A percentile compares a stretch with the other conserved stretches of the same genome.
Evolutionary conservation across 2,329 filamentous ascomycete genomes (phyloP).

Genomic region (Colletotrichum destructivum): DNA sequence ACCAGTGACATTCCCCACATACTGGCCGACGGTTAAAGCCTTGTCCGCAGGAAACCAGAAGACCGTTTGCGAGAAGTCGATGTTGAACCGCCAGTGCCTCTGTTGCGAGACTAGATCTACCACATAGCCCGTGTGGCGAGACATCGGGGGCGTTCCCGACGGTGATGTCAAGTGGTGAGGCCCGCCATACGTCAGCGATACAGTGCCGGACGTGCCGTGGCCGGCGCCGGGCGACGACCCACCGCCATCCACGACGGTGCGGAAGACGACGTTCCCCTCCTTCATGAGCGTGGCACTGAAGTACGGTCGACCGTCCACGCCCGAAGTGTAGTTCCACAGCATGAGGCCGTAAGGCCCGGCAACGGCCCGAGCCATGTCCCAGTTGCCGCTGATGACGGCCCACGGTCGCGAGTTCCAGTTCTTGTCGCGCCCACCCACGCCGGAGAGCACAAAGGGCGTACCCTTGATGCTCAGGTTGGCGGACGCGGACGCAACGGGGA

Average conservation of each 20-base stretch:
- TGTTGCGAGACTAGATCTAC: conserved; percentile 39
- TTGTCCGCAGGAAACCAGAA: conserved; percentile 40
- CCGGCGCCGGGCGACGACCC: too few species aligned
- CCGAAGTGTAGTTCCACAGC: conserved; percentile 38
- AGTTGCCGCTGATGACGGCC: conserved; percentile 37
- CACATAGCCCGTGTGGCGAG: conserved; percentile 41
- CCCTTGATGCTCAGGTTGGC: conserved; percentile 42
- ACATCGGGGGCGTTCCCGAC: conserved; percentile 27
- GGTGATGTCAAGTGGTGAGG: conserved; percentile 40
- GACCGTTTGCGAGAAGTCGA: conserved; percentile 41
- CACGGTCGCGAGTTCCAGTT: conserved; percentile 43
- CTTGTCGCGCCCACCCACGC: conserved; percentile 42
- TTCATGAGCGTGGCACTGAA: conserved; percentile 41
- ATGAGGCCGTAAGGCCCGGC: conserved; percentile 40
- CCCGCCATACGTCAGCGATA: conserved; percentile 38
- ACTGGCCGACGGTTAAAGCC: conserved; percentile 33
- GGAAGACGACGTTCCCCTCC: conserved; percentile 40
- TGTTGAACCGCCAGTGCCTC: conserved; percentile 40
- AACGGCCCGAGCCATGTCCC: conserved; percentile 42
- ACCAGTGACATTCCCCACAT: conserved; percentile 27
- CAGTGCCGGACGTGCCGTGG: conserved; percentile 33
- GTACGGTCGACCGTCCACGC: conserved; percentile 40
- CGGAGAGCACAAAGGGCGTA: conserved; percentile 41
- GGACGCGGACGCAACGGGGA: conserved; percentile 40
- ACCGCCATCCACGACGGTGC: conserved; percentile 31